phyloP scores from a whole-genome alignment of 768 basidiomycete genomes.

The Podaxis sp. region DNA sequence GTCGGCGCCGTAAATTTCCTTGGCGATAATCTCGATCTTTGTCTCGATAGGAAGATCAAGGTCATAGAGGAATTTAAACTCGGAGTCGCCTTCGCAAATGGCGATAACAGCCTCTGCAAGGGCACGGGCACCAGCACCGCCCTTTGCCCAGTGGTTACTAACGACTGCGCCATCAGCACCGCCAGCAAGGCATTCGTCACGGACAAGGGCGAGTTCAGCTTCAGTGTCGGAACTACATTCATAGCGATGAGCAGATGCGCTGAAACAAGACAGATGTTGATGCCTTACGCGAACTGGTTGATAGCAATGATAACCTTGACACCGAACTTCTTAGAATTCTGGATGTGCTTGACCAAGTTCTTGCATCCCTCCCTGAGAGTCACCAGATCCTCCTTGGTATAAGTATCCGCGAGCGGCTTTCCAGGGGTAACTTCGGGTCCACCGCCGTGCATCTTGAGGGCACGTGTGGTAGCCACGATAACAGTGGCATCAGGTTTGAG shows the following conservation, averaged over 20 bases:
- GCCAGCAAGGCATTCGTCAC: conserved; percentile 72
- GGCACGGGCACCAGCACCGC: conserved; percentile 85
- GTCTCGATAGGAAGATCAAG: conserved; percentile 78
- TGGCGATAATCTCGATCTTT: conserved; percentile 87
- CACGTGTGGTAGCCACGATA: conserved; percentile 96
- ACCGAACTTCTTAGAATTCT: conserved; percentile 94
- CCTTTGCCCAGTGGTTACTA: conserved; percentile 97
- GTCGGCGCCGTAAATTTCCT: conserved; percentile 93
- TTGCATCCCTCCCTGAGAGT: conserved; percentile 89
- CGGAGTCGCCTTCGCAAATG: conserved; percentile 77
- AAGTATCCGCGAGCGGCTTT: conserved; percentile 90
- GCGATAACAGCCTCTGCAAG: conserved; percentile 92
- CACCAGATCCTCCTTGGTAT: conserved; percentile 90
- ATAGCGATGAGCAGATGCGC: background rate
- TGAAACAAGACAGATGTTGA: background rate
- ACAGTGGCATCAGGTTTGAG: conserved; percentile 92
- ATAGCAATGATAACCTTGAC: conserved; percentile 95
- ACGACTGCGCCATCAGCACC: conserved; percentile 96
- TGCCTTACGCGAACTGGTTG: conserved; percentile 89
- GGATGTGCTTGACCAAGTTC: conserved; percentile 91
- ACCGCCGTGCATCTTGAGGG: conserved; percentile 99
- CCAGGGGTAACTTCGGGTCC: conserved; percentile 96
- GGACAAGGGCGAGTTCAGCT: conserved; percentile 86
- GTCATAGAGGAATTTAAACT: conserved; percentile 94
- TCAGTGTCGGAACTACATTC: conserved; percentile 75